These are phyloP conservation scores for Jamesozyma lodderae DNA, from an alignment of 805 yeast genomes.

Conservation along the genomic window DNA sequence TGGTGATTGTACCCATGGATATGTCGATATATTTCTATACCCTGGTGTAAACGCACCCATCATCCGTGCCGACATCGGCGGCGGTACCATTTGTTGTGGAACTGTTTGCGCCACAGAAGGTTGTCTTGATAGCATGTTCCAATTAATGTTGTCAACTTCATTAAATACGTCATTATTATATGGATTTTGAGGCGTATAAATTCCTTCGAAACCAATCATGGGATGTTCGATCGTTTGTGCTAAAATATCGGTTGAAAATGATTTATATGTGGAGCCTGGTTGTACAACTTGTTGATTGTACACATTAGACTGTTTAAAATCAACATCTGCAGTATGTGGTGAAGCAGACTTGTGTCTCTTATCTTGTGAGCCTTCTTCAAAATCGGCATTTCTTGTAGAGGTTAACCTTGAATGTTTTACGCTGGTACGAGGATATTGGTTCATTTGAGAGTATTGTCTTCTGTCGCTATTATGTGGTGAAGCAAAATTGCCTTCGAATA, in stretches of 20 bases:
- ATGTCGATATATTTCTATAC: slow-evolving; percentile 1
- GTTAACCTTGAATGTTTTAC: neutral
- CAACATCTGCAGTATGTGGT: neutral
- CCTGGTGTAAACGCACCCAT: slow-evolving; percentile 6
- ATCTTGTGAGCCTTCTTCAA: neutral
- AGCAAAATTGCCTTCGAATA: neutral
- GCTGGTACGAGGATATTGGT: neutral
- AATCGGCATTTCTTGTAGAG: neutral
- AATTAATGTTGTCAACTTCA: slow-evolving; percentile 4
- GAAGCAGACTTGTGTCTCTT: neutral
- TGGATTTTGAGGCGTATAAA: slow-evolving; percentile 7
- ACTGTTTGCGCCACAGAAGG: neutral
- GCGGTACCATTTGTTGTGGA: neutral
- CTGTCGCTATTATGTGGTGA: neutral
- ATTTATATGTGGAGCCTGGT: slow-evolving; percentile 2
- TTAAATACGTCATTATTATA: slow-evolving; percentile 1
- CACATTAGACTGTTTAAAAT: neutral
- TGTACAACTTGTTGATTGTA: neutral
- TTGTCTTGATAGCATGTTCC: slow-evolving; percentile 6
- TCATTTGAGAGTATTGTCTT: neutral
- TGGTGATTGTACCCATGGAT: slow-evolving; percentile 9
- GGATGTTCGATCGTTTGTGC: slow-evolving; percentile 10
- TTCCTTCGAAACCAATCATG: slow-evolving; percentile 6
- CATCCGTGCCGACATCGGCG: too few relatives aligned
- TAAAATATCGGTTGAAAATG: slow-evolving; percentile 5